phyloP scores from a whole-genome alignment of 345 rosid genomes.

The Lagerstroemia speciosa region DNA sequence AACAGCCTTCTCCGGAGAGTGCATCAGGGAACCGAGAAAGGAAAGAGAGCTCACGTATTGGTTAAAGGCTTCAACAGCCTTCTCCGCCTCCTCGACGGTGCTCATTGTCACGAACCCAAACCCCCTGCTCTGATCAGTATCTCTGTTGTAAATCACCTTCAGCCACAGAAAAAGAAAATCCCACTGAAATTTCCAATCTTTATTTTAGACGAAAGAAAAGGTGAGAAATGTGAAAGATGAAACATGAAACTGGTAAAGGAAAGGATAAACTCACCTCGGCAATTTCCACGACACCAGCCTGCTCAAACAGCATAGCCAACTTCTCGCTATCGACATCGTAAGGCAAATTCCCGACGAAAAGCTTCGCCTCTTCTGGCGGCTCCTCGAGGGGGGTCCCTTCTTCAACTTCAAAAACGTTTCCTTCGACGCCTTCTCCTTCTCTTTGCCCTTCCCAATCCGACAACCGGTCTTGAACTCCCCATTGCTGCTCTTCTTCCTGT shows the following conservation, averaged over 20 bases:
- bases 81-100: conserved; percentile 80
- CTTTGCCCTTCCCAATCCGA: conserved; percentile 21
- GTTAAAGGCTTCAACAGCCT: conserved; percentile 56
- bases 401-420: neutral
- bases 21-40: neutral
- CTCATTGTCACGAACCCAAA: conserved; percentile 97
- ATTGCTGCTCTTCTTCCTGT: conserved; percentile 12
- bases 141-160: conserved; percentile 80
- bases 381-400: conserved; percentile 24
- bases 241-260: too few species aligned
- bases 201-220: neutral
- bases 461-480: conserved; percentile 13
- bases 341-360: conserved; percentile 81
- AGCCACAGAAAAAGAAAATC: neutral
- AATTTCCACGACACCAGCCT: conserved; percentile 89
- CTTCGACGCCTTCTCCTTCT: conserved; percentile 19
- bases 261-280: conserved; percentile 47
- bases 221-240: neutral
- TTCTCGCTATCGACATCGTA: conserved; percentile 74
- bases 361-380: conserved; percentile 77
- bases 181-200: too few species aligned
- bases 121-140: conserved; percentile 85
- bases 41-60: conserved; percentile 53
- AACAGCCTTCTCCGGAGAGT: too few species aligned
- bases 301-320: conserved; percentile 77